Base-by-base conservation (phyloP, 768 basidiomycete species). In the Boletus coccyginus region DNA sequence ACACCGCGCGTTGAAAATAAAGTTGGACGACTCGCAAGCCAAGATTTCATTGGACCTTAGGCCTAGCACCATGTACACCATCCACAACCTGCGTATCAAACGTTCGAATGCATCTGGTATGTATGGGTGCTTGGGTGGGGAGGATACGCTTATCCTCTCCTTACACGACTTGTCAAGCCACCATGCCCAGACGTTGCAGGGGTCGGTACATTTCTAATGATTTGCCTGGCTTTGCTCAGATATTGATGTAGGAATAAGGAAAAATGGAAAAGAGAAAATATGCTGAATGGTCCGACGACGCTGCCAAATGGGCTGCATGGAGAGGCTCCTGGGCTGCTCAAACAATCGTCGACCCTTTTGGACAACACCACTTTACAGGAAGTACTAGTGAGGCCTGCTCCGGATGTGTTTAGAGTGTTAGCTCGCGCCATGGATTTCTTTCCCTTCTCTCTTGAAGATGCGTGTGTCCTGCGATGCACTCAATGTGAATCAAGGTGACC, bases 371-470 rank as follows among this genome's bases (percentile, higher is more conserved):
- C 72, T 17, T 72, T 83, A 46, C 64, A 74, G 55, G 73, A 81
- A 54, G 64, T 81, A 40, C 60, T 69, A 9, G 54, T 65, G 14
- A 56, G 58, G 29, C 60, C 70, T 24, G 66, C 65, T 40, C 74
- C 80, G 5, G 68, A 67, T 16, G 73, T 67, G 41, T 81, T 78
- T 55, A 74, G 68, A 39, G 65, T 87, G 24, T 61, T 72, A 11
- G 86, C 81, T 7, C 79, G 79, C 19, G 75, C 79, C 3, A 62
- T 81, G 10, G 83, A 85, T 61, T 87, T 81, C 62, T 78, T 76
- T 61, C 88, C 88, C 1, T 71, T 76, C 33, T 63, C 75, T 31
- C 62, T 87, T 31, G 60, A 70, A 29, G 76, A 85, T 16, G 81
- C 77, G 16, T 76, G 80, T 36, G 70, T 74, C 27, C 70, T 80